Percentiles rank a stretch among this genome's conserved stretches.
These are phyloP conservation scores for Tetrastigma voinierianum DNA, from an alignment of 164 flowering plant genomes.

Conservation along the genomic window DNA sequence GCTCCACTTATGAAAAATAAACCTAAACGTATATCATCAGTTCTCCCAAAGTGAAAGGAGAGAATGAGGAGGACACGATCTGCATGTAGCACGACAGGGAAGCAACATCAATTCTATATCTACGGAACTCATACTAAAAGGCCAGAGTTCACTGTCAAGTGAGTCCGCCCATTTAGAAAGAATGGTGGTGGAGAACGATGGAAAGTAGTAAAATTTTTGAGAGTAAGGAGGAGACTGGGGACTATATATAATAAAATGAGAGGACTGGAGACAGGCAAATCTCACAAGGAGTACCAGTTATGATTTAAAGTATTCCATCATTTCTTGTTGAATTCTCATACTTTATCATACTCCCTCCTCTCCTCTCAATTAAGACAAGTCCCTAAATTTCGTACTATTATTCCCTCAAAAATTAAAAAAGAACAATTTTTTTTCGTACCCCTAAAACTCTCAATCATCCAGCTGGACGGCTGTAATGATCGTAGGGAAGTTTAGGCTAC, in stretches of 20 bases:
- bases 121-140: too few species aligned
- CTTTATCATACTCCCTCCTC: too few species aligned
- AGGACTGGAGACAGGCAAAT: constrained; percentile 18
- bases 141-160: too few species aligned
- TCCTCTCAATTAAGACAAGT: not conserved
- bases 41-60: too few species aligned
- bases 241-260: not conserved
- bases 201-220: too few species aligned
- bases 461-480: constrained; percentile 10
- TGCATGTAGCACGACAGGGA: too few species aligned
- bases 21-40: too few species aligned
- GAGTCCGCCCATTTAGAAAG: too few species aligned
- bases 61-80: too few species aligned
- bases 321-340: not conserved
- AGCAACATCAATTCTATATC: too few species aligned
- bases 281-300: constrained; percentile 4
- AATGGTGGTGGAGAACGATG: not conserved
- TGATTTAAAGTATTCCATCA: constrained; percentile 17
- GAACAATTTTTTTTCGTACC: not conserved
- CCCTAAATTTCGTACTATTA: not conserved
- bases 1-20: not conserved
- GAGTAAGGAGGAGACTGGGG: not conserved
- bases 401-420: too few species aligned
- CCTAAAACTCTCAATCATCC: constrained; percentile 8
- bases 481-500: too few species aligned